These are phyloP conservation scores for Pseudogymnoascus sp. DNA, from an alignment of 2,329 filamentous ascomycete genomes.

Conservation along the genomic window DNA sequence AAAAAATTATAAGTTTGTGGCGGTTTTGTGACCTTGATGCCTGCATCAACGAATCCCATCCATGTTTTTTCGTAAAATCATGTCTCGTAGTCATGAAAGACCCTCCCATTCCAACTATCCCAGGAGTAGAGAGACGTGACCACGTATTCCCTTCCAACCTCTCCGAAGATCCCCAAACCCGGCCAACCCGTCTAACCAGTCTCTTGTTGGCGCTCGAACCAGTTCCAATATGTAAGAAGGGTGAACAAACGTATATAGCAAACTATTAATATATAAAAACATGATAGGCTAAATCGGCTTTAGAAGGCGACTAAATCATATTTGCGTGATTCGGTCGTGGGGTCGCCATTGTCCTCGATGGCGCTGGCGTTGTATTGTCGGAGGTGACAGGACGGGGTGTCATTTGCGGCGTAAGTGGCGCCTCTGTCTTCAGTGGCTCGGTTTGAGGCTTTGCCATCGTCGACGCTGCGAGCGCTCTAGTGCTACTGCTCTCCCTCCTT, in stretches of 20 bases:
- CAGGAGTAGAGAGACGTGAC: not conserved
- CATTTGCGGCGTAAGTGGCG: slow-evolving; percentile 40
- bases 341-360: not conserved
- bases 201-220: not conserved
- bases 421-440: slow-evolving; percentile 34
- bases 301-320: not conserved
- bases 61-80: not conserved
- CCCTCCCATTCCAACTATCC: not conserved
- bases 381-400: slow-evolving; percentile 31
- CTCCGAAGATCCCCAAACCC: not conserved
- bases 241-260: not conserved
- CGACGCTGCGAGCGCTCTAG: slow-evolving; percentile 28
- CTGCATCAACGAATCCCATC: not conserved
- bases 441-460: slow-evolving; percentile 37
- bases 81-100: not conserved
- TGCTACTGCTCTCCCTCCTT: slow-evolving; percentile 53
- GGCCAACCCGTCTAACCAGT: slow-evolving; percentile 1
- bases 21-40: not conserved
- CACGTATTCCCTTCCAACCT: not conserved
- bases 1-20: slow-evolving; percentile 6
- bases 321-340: not conserved
- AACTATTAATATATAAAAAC: slow-evolving; percentile 1
- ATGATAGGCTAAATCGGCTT: not conserved
- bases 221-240: not conserved
- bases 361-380: slow-evolving; percentile 33